Conservation (phyloP, 768 basidiomycete species). For the Hygrocybe coccinea region DNA sequence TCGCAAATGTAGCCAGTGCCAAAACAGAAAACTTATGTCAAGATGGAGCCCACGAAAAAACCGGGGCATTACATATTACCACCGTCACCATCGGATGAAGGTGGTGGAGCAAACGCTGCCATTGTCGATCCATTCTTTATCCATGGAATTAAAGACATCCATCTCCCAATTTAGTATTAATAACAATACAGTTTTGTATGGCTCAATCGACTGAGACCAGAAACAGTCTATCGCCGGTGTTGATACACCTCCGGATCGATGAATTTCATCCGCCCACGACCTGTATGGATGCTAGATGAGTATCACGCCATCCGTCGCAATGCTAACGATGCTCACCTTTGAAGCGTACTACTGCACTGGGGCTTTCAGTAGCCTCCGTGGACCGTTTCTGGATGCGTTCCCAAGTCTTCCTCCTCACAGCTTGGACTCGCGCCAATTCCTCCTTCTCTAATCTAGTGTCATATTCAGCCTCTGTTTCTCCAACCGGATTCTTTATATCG, state of each 20-base stretch:
- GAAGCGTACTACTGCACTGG: too few species aligned
- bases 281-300: slow-evolving; percentile 28
- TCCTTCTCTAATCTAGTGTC: slow-evolving; percentile 63
- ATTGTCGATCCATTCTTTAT: too few species aligned
- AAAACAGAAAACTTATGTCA: slow-evolving; percentile 27
- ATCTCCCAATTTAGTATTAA: too few species aligned
- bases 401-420: slow-evolving; percentile 14
- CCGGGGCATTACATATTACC: background rate
- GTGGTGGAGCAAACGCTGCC: too few species aligned
- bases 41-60: background rate
- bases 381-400: too few species aligned
- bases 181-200: background rate
- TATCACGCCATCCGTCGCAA: too few species aligned
- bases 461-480: slow-evolving; percentile 71
- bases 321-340: too few species aligned
- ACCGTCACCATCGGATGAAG: too few species aligned
- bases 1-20: slow-evolving; percentile 69
- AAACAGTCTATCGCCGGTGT: slow-evolving; percentile 30
- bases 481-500: slow-evolving; percentile 15
- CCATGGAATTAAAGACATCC: too few species aligned
- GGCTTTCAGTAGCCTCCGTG: too few species aligned
- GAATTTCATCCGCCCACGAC: slow-evolving; percentile 65
- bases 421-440: slow-evolving; percentile 54
- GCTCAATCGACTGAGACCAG: slow-evolving; percentile 19
- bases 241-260: slow-evolving; percentile 47